Percentiles rank a stretch among this genome's conserved stretches.
Evolutionary conservation across 495 filamentous ascomycete genomes (phyloP).

Genomic region (Penicillium desertorum): DNA sequence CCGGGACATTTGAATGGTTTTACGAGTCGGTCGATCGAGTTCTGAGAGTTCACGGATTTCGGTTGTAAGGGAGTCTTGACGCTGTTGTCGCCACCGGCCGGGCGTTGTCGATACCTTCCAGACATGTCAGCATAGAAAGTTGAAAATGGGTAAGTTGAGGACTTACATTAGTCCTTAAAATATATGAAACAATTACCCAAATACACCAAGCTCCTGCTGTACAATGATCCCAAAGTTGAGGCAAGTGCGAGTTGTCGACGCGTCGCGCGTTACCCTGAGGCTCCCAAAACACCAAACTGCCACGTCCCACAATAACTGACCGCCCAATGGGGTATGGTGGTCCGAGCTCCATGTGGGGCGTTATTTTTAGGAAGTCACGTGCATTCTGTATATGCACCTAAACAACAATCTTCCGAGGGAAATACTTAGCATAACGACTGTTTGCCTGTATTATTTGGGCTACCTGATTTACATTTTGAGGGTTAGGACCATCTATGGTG

Average conservation of each 20-base stretch:
- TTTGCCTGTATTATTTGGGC: too few species aligned
- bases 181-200: background rate
- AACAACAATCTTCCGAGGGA: background rate
- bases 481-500: too few species aligned
- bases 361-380: background rate
- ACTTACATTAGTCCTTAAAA: constrained; percentile 22
- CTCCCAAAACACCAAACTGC: constrained; percentile 37
- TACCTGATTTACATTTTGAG: too few species aligned
- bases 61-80: constrained; percentile 40
- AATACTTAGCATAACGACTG: too few species aligned
- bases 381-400: background rate
- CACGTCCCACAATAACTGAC: constrained; percentile 38
- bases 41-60: constrained; percentile 49
- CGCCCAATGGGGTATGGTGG: constrained; percentile 12
- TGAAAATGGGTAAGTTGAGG: background rate
- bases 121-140: constrained; percentile 2
- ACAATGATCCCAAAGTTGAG: constrained; percentile 11
- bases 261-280: constrained; percentile 30
- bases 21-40: constrained; percentile 67
- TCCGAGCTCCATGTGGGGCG: background rate
- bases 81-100: constrained; percentile 28
- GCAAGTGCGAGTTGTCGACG: constrained; percentile 18
- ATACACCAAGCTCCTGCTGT: constrained; percentile 10
- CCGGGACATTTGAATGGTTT: constrained; percentile 95
- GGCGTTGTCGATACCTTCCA: constrained; percentile 48